phyloP scores from a whole-genome alignment of 2,329 filamentous ascomycete genomes.

The Xylaria sp. region DNA sequence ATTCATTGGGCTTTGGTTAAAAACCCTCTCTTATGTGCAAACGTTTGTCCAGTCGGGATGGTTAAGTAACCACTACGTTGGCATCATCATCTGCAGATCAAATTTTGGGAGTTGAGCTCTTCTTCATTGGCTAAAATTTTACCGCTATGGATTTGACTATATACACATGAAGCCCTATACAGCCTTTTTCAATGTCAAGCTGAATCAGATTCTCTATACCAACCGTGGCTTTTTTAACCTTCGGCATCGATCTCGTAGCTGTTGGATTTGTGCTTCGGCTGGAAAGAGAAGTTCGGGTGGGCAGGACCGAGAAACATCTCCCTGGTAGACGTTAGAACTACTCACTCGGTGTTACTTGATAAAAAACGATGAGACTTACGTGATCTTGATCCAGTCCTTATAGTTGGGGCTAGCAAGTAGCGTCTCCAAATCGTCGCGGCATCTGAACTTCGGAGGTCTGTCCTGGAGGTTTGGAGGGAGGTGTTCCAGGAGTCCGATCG shows the following conservation, averaged over 20 bases:
- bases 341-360: background rate
- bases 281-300: conserved; percentile 90
- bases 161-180: background rate
- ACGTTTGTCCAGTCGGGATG: too few species aligned
- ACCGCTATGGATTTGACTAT: background rate
- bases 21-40: too few species aligned
- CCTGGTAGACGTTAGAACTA: conserved; percentile 58
- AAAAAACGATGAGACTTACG: conserved; percentile 65
- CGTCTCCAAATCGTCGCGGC: conserved; percentile 93
- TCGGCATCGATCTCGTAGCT: conserved; percentile 85
- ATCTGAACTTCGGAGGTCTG: conserved; percentile 83
- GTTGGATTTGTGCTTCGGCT: conserved; percentile 98
- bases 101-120: background rate
- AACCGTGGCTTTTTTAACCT: conserved; percentile 57
- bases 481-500: conserved; percentile 86
- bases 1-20: too few species aligned
- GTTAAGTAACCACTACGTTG: too few species aligned
- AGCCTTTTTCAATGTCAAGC: background rate
- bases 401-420: conserved; percentile 90
- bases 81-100: too few species aligned
- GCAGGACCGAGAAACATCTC: conserved; percentile 98
- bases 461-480: conserved; percentile 91
- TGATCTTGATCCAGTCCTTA: conserved; percentile 98
- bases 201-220: background rate
- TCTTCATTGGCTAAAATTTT: background rate